These are phyloP conservation scores for Alternaria tenuissima DNA, from an alignment of 2,329 filamentous ascomycete genomes.

Conservation along the genomic window DNA sequence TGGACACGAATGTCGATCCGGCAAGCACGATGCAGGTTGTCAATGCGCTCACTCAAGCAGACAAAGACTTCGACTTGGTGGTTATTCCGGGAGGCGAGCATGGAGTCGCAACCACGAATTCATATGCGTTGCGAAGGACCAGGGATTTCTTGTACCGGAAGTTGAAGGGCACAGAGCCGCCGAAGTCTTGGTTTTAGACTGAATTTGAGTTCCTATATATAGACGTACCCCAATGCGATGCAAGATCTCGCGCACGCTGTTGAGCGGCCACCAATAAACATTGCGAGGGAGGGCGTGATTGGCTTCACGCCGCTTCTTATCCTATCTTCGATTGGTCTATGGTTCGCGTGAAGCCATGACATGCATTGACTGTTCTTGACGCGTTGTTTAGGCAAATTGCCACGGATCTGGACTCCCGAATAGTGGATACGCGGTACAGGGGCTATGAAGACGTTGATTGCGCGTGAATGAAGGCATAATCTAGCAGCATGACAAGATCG, in stretches of 20 bases:
- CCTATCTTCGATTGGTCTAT: neutral
- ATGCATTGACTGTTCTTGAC: no score
- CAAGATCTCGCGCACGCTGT: neutral
- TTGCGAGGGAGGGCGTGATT: no score
- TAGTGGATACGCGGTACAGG: neutral
- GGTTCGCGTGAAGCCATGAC: no score
- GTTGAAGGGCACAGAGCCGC: neutral
- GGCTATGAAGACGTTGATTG: no score
- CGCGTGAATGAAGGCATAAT: no score
- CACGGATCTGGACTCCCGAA: neutral
- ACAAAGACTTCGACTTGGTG: slow-evolving; percentile 35
- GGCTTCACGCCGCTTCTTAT: neutral
- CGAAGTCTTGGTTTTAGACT: neutral
- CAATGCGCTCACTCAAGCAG: slow-evolving; percentile 27
- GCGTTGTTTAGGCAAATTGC: no score
- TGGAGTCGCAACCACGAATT: slow-evolving; percentile 14
- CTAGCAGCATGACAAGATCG: no score
- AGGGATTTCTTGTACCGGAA: neutral
- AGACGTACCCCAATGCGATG: neutral
- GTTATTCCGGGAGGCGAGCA: slow-evolving; percentile 32
- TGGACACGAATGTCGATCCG: slow-evolving; percentile 44
- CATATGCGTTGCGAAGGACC: neutral
- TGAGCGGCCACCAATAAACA: accelerated
- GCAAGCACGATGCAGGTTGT: slow-evolving; percentile 40
- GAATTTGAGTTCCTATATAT: neutral